A percentile compares a stretch with the other conserved stretches of the same genome.
Conservation (phyloP, 108 stramenopile species). For the Conticribra guillardii region DNA sequence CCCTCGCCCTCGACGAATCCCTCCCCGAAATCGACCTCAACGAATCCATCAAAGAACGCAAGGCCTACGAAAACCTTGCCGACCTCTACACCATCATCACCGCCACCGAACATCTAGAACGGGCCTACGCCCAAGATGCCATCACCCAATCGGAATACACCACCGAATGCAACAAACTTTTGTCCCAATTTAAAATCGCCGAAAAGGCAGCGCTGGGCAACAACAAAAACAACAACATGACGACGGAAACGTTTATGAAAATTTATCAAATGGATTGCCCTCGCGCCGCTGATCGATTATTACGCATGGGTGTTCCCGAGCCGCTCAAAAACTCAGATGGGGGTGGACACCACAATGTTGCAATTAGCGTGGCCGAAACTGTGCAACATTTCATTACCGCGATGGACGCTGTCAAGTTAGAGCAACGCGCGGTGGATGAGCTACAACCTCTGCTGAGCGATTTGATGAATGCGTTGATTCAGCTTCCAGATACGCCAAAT, state of each 20-base stretch:
- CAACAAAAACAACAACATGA: conserved; percentile 27
- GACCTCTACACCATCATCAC: conserved; percentile 96
- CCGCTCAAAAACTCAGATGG: conserved; percentile 65
- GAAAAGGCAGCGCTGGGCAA: conserved; percentile 72
- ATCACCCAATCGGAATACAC: conserved; percentile 85
- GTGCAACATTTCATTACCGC: conserved; percentile 96
- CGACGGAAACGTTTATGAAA: conserved; percentile 76
- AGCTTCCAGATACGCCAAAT: conserved; percentile 84
- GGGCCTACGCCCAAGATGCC: conserved; percentile 93
- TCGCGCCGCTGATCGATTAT: conserved; percentile 88
- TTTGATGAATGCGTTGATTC: conserved; percentile 84
- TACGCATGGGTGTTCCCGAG: conserved; percentile 93
- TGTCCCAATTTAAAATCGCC: conserved; percentile 95
- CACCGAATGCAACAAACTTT: conserved; percentile 91
- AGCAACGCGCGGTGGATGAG: conserved; percentile 96
- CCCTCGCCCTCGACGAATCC: conserved; percentile 37
- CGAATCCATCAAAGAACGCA: conserved; percentile 69
- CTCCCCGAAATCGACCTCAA: conserved; percentile 63
- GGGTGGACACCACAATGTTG: conserved; percentile 59
- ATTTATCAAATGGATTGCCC: conserved; percentile 97
- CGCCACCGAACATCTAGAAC: conserved; percentile 96
- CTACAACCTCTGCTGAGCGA: conserved; percentile 94
- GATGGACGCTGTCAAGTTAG: conserved; percentile 97
- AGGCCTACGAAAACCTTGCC: conserved; percentile 83
- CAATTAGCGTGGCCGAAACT: conserved; percentile 88